These are phyloP conservation scores for Phaeomoniella chlamydospora DNA, from an alignment of 2,329 filamentous ascomycete species.

Conservation along the genomic window DNA sequence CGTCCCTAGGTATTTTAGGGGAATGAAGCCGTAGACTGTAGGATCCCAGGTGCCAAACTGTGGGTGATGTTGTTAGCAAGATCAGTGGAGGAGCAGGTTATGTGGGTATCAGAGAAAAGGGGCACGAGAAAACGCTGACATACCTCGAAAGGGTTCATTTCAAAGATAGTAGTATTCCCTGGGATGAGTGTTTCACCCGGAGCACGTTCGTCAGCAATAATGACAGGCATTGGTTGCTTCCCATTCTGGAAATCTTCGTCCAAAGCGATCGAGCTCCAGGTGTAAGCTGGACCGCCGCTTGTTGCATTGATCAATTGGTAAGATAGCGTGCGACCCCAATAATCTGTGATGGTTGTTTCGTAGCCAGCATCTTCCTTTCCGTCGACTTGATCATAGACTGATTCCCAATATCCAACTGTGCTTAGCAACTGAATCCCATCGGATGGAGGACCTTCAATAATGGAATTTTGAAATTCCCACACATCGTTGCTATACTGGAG, in stretches of 20 bases:
- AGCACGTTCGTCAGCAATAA: constrained; percentile 54
- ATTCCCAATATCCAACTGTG: constrained; percentile 47
- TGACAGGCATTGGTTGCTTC: constrained; percentile 55
- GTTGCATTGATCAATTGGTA: constrained; percentile 71
- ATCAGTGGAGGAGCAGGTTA: too few species aligned
- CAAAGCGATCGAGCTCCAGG: constrained; percentile 65
- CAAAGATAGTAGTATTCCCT: constrained; percentile 60
- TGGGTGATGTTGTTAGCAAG: not conserved
- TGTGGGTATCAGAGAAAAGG: too few species aligned
- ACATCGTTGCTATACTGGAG: constrained; percentile 35
- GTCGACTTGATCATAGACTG: constrained; percentile 42
- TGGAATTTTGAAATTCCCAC: constrained; percentile 50
- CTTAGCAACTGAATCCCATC: constrained; percentile 37
- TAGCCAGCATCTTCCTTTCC: constrained; percentile 51
- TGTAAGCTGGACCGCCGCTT: constrained; percentile 61
- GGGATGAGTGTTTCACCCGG: constrained; percentile 48
- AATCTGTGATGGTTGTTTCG: constrained; percentile 66
- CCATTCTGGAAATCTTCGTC: constrained; percentile 48
- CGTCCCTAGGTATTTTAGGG: constrained; percentile 57
- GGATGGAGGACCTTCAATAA: constrained; percentile 42
- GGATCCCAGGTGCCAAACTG: constrained; percentile 62
- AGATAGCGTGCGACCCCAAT: constrained; percentile 75
- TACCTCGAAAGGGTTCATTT: constrained; percentile 62
- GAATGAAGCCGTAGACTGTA: constrained; percentile 55
- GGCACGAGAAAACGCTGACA: not conserved